Conservation (phyloP, 164 flowering plant genomes). For the Vitis amurensis region DNA sequence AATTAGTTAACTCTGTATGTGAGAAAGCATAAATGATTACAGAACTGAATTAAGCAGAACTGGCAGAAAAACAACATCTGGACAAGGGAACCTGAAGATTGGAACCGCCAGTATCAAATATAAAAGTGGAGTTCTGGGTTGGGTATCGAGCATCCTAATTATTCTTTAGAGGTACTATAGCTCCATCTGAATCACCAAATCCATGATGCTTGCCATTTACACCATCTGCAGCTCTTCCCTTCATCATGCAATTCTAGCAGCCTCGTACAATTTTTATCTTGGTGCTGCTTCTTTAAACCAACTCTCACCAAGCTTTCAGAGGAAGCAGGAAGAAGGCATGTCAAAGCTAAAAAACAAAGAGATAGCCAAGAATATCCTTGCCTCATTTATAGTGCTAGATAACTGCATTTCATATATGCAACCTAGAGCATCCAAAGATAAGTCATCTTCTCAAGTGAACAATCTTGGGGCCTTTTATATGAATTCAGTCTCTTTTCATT, state of each 20-base stretch:
- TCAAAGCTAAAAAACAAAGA: no score
- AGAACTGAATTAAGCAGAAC: slow-evolving; percentile 6
- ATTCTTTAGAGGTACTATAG: slow-evolving; percentile 37
- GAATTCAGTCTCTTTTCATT: no score
- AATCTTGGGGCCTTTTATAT: no score
- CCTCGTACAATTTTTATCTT: slow-evolving; percentile 16
- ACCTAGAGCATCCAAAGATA: no score
- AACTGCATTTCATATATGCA: no score
- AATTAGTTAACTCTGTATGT: not conserved
- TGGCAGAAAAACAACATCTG: slow-evolving; percentile 63
- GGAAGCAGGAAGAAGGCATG: no score
- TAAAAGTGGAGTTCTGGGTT: slow-evolving; percentile 73
- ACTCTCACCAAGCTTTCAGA: slow-evolving; percentile 51
- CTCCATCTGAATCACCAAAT: no score
- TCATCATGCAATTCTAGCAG: no score
- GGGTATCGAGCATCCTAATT: slow-evolving; percentile 87
- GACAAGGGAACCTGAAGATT: slow-evolving; percentile 85
- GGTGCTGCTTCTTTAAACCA: slow-evolving; percentile 54
- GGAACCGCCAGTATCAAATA: slow-evolving; percentile 85
- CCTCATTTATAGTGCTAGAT: no score
- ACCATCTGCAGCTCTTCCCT: not conserved
- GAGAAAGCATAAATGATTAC: no score
- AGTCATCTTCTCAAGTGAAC: no score
- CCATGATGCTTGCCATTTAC: slow-evolving; percentile 9
- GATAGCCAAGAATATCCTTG: no score